phyloP scores from a whole-genome alignment of 2,329 filamentous ascomycete species.

The Furcasterigmium sp. region DNA sequence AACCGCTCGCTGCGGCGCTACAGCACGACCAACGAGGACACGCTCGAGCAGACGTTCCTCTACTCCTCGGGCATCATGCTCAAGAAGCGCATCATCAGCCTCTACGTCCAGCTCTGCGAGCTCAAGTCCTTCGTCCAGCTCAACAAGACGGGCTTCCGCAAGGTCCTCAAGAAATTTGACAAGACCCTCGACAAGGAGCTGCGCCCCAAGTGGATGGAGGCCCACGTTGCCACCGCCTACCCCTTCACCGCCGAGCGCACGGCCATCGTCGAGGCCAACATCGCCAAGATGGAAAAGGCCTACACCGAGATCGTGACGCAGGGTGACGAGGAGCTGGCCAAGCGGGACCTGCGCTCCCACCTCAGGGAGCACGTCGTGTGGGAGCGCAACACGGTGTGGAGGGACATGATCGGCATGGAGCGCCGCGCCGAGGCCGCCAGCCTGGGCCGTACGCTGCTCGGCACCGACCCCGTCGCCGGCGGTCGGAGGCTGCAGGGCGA shows the following conservation, averaged over 20 bases:
- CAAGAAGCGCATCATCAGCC: conserved; percentile 82
- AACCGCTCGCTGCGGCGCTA: conserved; percentile 50
- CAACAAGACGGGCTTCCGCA: conserved; percentile 93
- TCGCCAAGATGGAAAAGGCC: conserved; percentile 67
- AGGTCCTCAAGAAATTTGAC: conserved; percentile 97
- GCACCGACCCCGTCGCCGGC: conserved; percentile 62
- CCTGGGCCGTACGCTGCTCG: conserved; percentile 78
- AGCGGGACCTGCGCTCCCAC: conserved; percentile 82
- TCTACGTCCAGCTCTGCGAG: conserved; percentile 91
- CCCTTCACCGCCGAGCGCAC: conserved; percentile 75
- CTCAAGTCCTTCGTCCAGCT: conserved; percentile 94
- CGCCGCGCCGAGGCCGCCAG: conserved; percentile 91
- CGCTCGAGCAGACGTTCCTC: conserved; percentile 66
- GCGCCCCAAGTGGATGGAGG: conserved; percentile 69
- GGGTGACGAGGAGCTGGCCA: conserved; percentile 71
- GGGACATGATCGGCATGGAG: conserved; percentile 98
- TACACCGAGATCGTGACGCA: conserved; percentile 81
- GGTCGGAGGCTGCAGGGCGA: conserved; percentile 79
- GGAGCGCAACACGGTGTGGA: conserved; percentile 98
- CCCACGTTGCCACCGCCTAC: conserved; percentile 70
- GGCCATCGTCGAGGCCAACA: conserved; percentile 63
- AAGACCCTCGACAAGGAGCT: conserved; percentile 85
- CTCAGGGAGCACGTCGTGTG: conserved; percentile 95
- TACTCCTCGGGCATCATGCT: conserved; percentile 72
- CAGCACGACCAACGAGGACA: conserved; percentile 70